Evolutionary conservation across 1,284 basidiomycete genomes (phyloP).

Genomic region (Ganoderma boninense): DNA sequence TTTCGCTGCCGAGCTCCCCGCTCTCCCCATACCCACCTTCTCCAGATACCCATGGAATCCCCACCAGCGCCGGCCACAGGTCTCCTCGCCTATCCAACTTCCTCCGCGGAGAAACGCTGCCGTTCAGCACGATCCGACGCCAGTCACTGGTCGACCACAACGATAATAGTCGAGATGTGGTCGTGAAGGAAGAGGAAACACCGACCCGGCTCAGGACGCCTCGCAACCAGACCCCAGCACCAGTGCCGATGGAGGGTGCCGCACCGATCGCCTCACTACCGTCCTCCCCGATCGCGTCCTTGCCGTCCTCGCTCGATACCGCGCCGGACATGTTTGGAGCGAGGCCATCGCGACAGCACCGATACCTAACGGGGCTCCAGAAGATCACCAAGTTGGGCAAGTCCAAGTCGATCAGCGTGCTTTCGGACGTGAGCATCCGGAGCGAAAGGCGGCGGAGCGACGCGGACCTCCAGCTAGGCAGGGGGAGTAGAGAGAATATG

Average conservation of each 20-base stretch:
- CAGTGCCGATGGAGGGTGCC: background rate
- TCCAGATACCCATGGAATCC: conserved; percentile 48
- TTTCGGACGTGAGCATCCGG: conserved; percentile 25
- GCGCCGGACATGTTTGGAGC: conserved; percentile 16
- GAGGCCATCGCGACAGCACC: conserved; percentile 29
- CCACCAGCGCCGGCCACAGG: conserved; percentile 21
- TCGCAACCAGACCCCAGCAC: background rate
- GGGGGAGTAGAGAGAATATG: conserved; percentile 7
- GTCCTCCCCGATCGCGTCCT: conserved; percentile 13
- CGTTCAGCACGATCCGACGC: conserved; percentile 17
- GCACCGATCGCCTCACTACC: conserved; percentile 2
- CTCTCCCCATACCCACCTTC: conserved; percentile 25
- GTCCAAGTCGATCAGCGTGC: conserved; percentile 38
- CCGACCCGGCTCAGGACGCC: conserved; percentile 16
- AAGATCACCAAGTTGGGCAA: conserved; percentile 48
- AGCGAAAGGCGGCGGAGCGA: conserved; percentile 30
- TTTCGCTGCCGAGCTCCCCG: conserved; percentile 29
- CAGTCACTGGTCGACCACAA: conserved; percentile 19
- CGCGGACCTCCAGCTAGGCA: conserved; percentile 23
- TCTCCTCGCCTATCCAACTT: conserved; percentile 45
- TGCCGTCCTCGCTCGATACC: conserved; percentile 27
- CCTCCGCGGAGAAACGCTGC: conserved; percentile 24
- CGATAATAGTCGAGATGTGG: conserved; percentile 2
- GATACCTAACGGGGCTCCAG: conserved; percentile 39
- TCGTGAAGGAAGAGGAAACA: conserved; percentile 3